Percentiles rank a stretch among this genome's conserved stretches.
phyloP scores from a whole-genome alignment of 305 asterid genomes.

The Lippia alba region DNA sequence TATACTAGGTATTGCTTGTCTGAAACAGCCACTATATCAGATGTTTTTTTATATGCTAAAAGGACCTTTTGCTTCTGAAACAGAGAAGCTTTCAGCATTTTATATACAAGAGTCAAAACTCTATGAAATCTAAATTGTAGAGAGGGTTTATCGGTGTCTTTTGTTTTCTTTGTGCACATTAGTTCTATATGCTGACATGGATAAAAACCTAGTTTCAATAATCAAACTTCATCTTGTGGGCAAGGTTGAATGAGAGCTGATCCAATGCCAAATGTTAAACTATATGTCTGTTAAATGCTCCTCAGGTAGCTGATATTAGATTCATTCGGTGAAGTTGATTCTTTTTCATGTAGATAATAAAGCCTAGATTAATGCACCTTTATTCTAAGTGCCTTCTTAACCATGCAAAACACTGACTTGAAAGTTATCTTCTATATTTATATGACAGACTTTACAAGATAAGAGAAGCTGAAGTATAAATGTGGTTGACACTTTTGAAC shows the following conservation, averaged over 20 bases:
- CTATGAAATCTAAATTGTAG: neutral
- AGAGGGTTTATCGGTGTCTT: neutral
- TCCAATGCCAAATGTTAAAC: neutral
- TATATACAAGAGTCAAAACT: neutral
- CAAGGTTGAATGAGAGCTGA: neutral
- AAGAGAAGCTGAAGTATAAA: neutral
- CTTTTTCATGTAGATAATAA: neutral
- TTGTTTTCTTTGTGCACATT: neutral
- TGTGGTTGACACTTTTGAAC: neutral
- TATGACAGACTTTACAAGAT: neutral
- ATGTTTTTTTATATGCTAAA: neutral
- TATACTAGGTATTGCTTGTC: neutral
- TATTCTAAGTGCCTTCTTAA: neutral
- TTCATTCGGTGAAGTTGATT: neutral
- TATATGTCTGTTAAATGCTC: neutral
- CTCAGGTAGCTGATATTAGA: neutral
- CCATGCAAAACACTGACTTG: neutral
- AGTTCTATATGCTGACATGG: no score
- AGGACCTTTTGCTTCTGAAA: neutral
- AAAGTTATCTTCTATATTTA: neutral
- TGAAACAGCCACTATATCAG: neutral
- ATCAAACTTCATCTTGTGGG: neutral
- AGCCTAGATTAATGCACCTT: neutral
- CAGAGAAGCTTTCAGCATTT: constrained; percentile 2
- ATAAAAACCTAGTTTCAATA: no score